Conservation (phyloP, 441 rosid genomes). For the Biscutella auriculata region DNA sequence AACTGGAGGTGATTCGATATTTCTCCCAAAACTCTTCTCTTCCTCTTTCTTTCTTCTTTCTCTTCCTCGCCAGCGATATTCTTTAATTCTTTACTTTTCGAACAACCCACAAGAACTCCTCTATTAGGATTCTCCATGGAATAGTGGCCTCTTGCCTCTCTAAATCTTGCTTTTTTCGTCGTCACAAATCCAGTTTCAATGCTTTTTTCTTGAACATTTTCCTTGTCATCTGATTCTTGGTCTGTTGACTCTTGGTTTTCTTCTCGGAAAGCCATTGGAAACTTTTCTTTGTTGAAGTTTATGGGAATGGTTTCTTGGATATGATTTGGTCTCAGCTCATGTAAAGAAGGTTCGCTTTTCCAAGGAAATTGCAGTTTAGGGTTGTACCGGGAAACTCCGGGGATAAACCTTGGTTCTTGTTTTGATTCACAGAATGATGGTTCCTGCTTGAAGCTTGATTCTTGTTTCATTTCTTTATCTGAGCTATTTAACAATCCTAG, state of each 20-base stretch:
- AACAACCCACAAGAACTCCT: slow-evolving; percentile 18
- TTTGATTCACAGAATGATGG: neutral
- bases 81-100: slow-evolving; percentile 10
- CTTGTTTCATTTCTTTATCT: neutral
- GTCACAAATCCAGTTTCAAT: slow-evolving; percentile 38
- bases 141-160: slow-evolving; percentile 20
- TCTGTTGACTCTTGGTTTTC: too few species aligned
- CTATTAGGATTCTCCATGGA: neutral
- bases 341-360: neutral
- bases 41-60: neutral
- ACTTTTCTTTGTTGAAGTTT: neutral
- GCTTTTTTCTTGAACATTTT: slow-evolving; percentile 4
- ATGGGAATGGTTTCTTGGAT: slow-evolving; percentile 7
- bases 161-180: slow-evolving; percentile 26
- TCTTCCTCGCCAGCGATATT: slow-evolving; percentile 7
- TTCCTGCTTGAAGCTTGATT: slow-evolving; percentile 21
- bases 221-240: slow-evolving; percentile 14
- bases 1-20: slow-evolving; percentile 36
- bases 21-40: slow-evolving; percentile 42
- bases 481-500: neutral
- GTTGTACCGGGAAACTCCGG: neutral
- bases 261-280: too few species aligned
- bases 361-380: neutral
- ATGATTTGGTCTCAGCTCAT: slow-evolving; percentile 10
- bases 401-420: neutral